Base-by-base conservation (phyloP, 2,329 filamentous ascomycete genomes). In the Hypoxylon sp. region DNA sequence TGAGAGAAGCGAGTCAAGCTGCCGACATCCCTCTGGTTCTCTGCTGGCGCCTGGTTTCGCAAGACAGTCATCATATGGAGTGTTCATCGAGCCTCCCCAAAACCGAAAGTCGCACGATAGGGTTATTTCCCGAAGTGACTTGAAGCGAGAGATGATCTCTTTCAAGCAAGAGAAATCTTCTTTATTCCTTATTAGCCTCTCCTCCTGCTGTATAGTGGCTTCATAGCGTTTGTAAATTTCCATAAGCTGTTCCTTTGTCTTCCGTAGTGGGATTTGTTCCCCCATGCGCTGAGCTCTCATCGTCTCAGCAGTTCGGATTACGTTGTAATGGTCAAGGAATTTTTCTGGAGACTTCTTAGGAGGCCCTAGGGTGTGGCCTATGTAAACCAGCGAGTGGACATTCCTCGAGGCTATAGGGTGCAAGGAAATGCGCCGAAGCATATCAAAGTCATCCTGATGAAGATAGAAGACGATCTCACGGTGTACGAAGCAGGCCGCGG, bases 401-500 rank as follows among this genome's bases (percentile, higher is more conserved):
- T 76, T 70, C 15, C 61, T 71, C 1, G 73, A 74, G 32, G 74
- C 67, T 15, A 72, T 64, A 47, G 71, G 74, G 17, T 75, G 67
- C 27, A 72, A 56, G 15, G 75, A 73, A 66, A 78, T 74, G 44
- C 47, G 54, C 13, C 65, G 56, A 17, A 78, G 57, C 39, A 73
- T 71, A 3, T 73, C 65, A 11, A 78, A 58, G 37, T 77, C 75
- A 13, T 62, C 53, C 19, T 72, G 19, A 65, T 79, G 53, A 57
- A 78, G 37, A 51, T 72, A 67, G 71, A 78, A 61, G 13, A 69
- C 68, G 68, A 79, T 51, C 48, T 80, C 39, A 72, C 80, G 44
- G 73, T 87, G 58, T 84, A 89, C 64, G 84, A 73, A 73, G 39
- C 68, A 62, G 6, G 74, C 75, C 15, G 70, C 75, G 29, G 73